Base-by-base conservation (phyloP, 768 basidiomycete genomes). In the Kwoniella mangroviensis region DNA sequence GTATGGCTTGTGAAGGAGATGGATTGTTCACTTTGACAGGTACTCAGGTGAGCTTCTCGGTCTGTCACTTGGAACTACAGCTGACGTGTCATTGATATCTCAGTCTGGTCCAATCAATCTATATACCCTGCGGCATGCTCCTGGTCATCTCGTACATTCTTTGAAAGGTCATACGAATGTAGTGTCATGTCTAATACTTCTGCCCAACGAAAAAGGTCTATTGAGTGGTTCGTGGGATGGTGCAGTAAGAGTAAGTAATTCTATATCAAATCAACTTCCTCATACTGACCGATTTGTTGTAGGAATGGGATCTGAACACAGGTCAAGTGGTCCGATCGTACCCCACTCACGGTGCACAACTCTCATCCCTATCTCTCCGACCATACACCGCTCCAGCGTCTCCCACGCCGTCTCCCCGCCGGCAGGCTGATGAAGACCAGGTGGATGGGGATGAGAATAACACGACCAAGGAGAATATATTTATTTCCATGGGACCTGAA, bases 301-400 rank as follows among this genome's bases (percentile, higher is more conserved):
- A 98, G 96, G 92, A 98, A 89, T 98, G 97, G 96, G 96, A 98
- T 84, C 87, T 99, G 45, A 92, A 99, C 79, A 95, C 91, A 0
- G 96, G 97, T 7, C 87, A 92, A 70, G 85, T 85, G 51, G 87
- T 90, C 13, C 88, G 94, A 59, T 89, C 86, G 57, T 98, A 92
- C 81, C 89, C 87, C 0, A 87, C 90, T 0, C 93, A 97, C 76
- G 89, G 90, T 26, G 89, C 93, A 3, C 95, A 97, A 80, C 87
- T 98, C 15, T 89, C 93, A 3, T 88, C 89, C 7, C 85, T 98
- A 51, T 89, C 91, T 24, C 87, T 95, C 26, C 88, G 92, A 69
- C 94, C 95, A 3, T 80, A 86, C 62, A 55, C 51, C 4, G 56
- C 51, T 15, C 71, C 76, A 17, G 81, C 54, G 81, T 73, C 82